Evolutionary conservation across 805 yeast genomes (phyloP), one percentile per base, ranked within the genome.

Genomic region (Scheffersomyces lignosus): DNA sequence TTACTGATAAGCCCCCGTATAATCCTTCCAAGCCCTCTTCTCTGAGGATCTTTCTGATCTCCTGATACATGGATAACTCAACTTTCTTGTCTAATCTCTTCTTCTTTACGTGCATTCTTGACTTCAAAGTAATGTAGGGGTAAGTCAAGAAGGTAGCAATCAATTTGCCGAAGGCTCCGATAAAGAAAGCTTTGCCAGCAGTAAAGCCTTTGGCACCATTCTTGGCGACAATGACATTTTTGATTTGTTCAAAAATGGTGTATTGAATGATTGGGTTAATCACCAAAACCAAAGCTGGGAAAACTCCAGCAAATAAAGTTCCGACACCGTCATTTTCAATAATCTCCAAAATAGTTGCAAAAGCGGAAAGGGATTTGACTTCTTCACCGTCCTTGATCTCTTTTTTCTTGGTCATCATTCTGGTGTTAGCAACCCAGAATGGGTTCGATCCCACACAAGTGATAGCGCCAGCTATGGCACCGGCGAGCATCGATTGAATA

Each of bases 341-440:
- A 34, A 90, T 84, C 15, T 83, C 77, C 33, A 73, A 37, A 31
- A 89, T 66, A 5, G 86, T 77, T 33, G 64, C 64, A 27, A 85
- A 47, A 1, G 90, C 79, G 22, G 75, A 65, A 18, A 68, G 56
- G 48, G 50, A 25, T 58, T 56, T 46, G 46, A 58, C 35, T 29
- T 15, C 42, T 27, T 34, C 26, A 7, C 45, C 51, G 16, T 51
- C 52, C 13, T 42, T 47, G 16, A 40, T 38, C 14, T 40, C 45
- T 33, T 46, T 43, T 44, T 62, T 60, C 38, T 62, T 56, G 34
- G 90, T 88, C 49, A 95, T 86, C 77, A 83, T 80, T 54, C 96
- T 75, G 3, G 97, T 89, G 58, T 89, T 89, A 30, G 95, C 93
- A 29, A 89, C 95, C 97, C 97, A 89, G 48, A 87, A 80, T 16